These are phyloP conservation scores for Botryosphaeria agaves DNA, from an alignment of 2,329 filamentous ascomycete genomes.

Conservation along the genomic window DNA sequence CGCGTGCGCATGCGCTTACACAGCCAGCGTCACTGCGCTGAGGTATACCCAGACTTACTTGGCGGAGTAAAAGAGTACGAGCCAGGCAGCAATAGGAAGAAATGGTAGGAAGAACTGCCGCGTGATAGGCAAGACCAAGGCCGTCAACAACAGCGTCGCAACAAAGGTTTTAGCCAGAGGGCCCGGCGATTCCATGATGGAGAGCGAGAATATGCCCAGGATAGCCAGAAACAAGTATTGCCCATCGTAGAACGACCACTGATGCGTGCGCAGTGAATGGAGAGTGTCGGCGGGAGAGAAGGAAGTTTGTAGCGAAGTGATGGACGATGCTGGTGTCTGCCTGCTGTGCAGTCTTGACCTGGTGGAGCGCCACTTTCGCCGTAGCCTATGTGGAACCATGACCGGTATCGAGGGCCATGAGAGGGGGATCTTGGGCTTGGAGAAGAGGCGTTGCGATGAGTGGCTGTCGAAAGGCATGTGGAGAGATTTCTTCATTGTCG, in stretches of 20 bases:
- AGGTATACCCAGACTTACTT: conserved; percentile 62
- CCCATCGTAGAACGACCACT: conserved; percentile 67
- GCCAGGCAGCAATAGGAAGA: conserved; percentile 67
- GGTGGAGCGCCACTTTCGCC: conserved; percentile 43
- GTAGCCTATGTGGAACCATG: conserved; percentile 46
- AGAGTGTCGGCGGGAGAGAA: conserved; percentile 67
- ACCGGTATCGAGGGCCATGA: conserved; percentile 29
- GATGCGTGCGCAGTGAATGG: conserved; percentile 55
- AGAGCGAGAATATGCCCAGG: conserved; percentile 66
- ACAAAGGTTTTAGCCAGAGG: conserved; percentile 61
- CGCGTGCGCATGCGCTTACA: background rate
- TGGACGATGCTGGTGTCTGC: conserved; percentile 50
- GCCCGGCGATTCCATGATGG: conserved; percentile 61
- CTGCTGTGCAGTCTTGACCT: conserved; percentile 48
- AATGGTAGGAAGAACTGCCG: conserved; percentile 85
- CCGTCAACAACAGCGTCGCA: conserved; percentile 46
- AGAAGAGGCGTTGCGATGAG: no score
- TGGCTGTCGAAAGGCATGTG: no score
- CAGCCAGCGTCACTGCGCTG: no score
- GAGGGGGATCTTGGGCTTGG: conserved; percentile 25
- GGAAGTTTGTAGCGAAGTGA: conserved; percentile 64
- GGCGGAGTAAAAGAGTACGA: conserved; percentile 83
- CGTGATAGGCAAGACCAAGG: conserved; percentile 66
- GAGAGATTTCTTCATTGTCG: no score
- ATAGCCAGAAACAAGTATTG: conserved; percentile 66